Base-by-base conservation (phyloP, 805 yeast species). In the Yamadazyma paraphyllophila region DNA sequence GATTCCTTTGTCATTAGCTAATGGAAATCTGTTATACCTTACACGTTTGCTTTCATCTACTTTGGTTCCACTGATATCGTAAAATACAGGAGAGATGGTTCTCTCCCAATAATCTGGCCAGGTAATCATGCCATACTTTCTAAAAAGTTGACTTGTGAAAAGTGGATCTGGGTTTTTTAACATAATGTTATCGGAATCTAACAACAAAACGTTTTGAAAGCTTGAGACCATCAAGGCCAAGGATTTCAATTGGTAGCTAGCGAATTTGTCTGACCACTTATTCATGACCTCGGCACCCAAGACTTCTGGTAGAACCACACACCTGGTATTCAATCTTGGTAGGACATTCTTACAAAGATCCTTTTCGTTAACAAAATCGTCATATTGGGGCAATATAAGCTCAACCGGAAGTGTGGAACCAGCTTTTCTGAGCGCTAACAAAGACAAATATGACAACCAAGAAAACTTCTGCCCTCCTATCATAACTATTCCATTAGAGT, bases 181-280 rank as follows among this genome's bases (percentile, higher is more conserved):
- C 4, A 63, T 39, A 2, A 65, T 51, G 45, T 67, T 67, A 44
- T 67, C 73, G 7, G 72, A 64, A 49, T 67, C 73, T 25, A 67
- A 50, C 20, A 67, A 50, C 10, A 67, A 51, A 3, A 66, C 57
- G 43, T 67, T 59, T 43, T 67, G 64, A 45, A 67, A 67, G 6
- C 69, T 59, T 1, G 71, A 62, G 2, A 61, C 55, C 54, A 66
- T 57, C 33, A 67, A 45, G 4, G 71, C 88, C 47, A 87, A 68
- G 0, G 83, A 74, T 61, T 87, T 87, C 57, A 75, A 77, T 52
- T 87, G 94, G 60, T 82, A 88, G 12, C 83, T 85, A 42, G 73
- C 69, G 40, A 87, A 75, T 36, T 72, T 70, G 1, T 49, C 46
- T 1, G 55, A 39, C 65, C 67, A 58, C 33, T 58, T 55, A 24